Base-by-base conservation (phyloP, 2,329 filamentous ascomycete species). In the Monilinia polystroma region DNA sequence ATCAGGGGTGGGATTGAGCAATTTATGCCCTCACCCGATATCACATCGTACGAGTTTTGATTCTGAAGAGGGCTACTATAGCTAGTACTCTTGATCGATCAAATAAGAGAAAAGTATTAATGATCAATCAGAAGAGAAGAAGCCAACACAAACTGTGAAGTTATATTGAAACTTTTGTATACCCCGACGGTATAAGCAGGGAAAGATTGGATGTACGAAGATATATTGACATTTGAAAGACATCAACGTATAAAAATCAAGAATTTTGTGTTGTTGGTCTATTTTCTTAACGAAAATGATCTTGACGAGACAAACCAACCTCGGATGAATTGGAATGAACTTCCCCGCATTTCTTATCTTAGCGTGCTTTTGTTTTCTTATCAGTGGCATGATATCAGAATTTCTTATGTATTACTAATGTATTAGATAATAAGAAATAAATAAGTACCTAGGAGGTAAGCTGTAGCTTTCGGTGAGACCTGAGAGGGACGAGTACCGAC, bases 291-390 rank as follows among this genome's bases (percentile, higher is more conserved):
- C 23, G 23, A 23, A 23, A 23, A 23, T 23, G 23, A 23, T 23
- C 23, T 23, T 23, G 23, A 23, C 23, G 23, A 23, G 23, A 23
- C 23, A 23, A 23, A 23, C 23, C 1, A 26, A 60, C 43, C 43
- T n/a, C 1, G 5, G 18, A 47, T 56, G 38, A 56, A 47, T 56
- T 8, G 3, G 32, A 32, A 32, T 32, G 32, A 32, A 26, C 26
- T 47, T 57, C 62, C 62, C 62, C 62, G 52, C 62, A 64, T 64
- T 43, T 59, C 53, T 64, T 57, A 56, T 62, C 58, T 62, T 62
- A 62, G 58, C 45, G 58, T 23, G 32, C 32, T 4, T 14, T 51
- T 20, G 8, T 14, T 29, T 5, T 20, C 8, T 51, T 35, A 60
- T 51, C 45, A 12, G 10, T 35, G 57, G 4, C 41, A 47, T 57